These are phyloP conservation scores for Talaromyces islandicus DNA, from an alignment of 2,329 filamentous ascomycete species.

Conservation along the genomic window DNA sequence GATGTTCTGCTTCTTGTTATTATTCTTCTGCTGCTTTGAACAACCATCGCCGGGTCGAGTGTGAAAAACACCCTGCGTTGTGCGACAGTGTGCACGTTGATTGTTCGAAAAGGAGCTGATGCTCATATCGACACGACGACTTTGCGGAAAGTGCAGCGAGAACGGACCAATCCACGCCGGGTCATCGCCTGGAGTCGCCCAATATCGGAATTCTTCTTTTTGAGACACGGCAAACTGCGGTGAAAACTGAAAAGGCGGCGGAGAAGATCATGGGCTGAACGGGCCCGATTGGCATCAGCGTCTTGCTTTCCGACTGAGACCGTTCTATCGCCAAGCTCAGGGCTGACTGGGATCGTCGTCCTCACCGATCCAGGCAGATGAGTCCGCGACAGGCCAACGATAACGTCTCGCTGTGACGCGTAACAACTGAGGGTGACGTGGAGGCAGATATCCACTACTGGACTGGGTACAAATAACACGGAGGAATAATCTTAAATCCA, in stretches of 20 bases:
- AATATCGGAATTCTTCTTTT: not conserved
- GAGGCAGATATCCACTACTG: not conserved
- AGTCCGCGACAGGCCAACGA: not conserved
- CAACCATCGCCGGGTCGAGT: not conserved
- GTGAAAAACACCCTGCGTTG: not conserved
- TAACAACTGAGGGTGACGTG: not conserved
- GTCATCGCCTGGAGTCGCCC: not conserved
- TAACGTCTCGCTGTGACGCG: not conserved
- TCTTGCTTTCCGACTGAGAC: not conserved
- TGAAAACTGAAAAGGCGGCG: not conserved
- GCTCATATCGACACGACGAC: not conserved
- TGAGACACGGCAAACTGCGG: not conserved
- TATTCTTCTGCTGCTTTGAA: not conserved
- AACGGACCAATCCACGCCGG: not conserved
- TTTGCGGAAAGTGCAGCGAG: not conserved
- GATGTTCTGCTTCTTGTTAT: not conserved
- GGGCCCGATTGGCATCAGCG: not conserved
- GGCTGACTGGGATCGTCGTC: not conserved
- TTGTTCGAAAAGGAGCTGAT: not conserved
- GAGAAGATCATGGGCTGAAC: not conserved
- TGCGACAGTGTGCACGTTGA: not conserved
- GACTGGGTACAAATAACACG: not conserved
- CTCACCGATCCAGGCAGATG: not conserved
- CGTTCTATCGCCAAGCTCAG: not conserved
- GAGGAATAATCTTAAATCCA: not conserved